Percentiles rank a stretch among this genome's conserved stretches.
Evolutionary conservation across 352 stramenopile species (phyloP).

Genomic region (Phytophthora syringae): DNA sequence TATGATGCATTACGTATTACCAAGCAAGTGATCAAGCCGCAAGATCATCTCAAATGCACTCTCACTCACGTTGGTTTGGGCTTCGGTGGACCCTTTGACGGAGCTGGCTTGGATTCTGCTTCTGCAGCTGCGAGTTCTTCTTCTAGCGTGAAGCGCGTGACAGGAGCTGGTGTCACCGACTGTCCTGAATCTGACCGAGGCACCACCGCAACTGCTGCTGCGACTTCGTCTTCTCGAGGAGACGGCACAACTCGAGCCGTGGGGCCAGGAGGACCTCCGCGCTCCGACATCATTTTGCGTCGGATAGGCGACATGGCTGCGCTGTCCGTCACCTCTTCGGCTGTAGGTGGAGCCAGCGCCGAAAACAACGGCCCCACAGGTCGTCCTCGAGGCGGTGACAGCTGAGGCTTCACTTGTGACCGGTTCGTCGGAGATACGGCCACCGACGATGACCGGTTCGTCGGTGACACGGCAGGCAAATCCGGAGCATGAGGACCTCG

Average conservation of each 20-base stretch:
- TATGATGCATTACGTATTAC: not conserved
- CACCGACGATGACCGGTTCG: not conserved
- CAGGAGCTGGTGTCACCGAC: slow-evolving; percentile 5
- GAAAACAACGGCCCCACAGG: slow-evolving; percentile 19
- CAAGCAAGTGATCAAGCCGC: not conserved
- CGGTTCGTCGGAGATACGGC: slow-evolving; percentile 4
- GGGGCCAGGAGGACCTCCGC: slow-evolving; percentile 12
- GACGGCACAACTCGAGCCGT: slow-evolving; percentile 32
- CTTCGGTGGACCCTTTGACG: slow-evolving; percentile 2
- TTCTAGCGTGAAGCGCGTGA: slow-evolving; percentile 21
- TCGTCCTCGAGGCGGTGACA: slow-evolving; percentile 12
- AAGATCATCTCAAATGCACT: no score
- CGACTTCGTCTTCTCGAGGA: slow-evolving; percentile 54
- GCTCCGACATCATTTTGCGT: slow-evolving; percentile 52
- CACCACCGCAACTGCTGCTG: slow-evolving; percentile 15
- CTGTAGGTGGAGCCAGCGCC: not conserved
- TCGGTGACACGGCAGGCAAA: slow-evolving; percentile 1
- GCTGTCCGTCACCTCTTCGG: slow-evolving; percentile 6
- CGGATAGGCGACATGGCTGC: slow-evolving; percentile 46
- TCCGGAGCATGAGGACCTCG: slow-evolving; percentile 8
- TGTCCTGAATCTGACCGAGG: no score
- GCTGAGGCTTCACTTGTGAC: slow-evolving; percentile 13
- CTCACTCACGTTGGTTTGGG: not conserved
- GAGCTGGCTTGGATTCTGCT: slow-evolving; percentile 14
- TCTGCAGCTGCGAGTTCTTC: slow-evolving; percentile 22